Evolutionary conservation across 1,284 basidiomycete genomes (phyloP).

Genomic region (Cutaneotrichosporon arboriforme): DNA sequence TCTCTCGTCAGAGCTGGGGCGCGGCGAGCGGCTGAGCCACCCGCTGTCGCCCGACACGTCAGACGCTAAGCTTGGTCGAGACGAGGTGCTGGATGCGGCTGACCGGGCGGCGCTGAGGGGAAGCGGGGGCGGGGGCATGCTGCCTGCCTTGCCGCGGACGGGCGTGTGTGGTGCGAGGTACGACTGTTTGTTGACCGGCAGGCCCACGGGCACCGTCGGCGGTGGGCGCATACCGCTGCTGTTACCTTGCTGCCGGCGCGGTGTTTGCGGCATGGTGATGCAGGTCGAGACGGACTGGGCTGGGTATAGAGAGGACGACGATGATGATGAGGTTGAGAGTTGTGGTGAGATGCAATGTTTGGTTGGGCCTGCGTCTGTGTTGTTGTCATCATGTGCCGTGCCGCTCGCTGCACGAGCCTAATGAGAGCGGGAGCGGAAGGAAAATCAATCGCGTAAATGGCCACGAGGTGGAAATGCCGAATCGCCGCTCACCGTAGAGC

Average conservation of each 20-base stretch:
- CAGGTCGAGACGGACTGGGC: background rate
- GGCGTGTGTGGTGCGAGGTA: background rate
- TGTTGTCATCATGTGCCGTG: conserved; percentile 2
- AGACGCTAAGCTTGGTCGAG: conserved; percentile 10
- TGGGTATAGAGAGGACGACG: conserved; percentile 8
- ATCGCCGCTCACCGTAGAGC: no score
- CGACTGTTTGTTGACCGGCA: conserved; percentile 1
- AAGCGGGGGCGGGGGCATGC: conserved; percentile 16
- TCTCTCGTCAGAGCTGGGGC: conserved; percentile 8
- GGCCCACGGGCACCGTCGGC: conserved; percentile 2
- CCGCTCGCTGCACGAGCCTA: no score
- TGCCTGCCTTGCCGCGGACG: background rate
- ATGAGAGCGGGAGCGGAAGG: no score
- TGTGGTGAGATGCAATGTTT: conserved; percentile 7
- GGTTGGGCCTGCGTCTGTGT: background rate
- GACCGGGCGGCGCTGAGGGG: conserved; percentile 6
- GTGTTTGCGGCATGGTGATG: conserved; percentile 6
- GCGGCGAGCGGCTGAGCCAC: background rate
- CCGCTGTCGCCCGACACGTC: conserved; percentile 1
- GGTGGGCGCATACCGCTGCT: background rate
- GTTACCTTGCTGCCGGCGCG: background rate
- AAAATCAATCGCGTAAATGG: no score
- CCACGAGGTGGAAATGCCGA: no score
- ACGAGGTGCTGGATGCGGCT: conserved; percentile 11
- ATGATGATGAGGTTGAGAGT: background rate